Conservation (phyloP, 2,329 filamentous ascomycete genomes). For the Talaromyces islandicus region DNA sequence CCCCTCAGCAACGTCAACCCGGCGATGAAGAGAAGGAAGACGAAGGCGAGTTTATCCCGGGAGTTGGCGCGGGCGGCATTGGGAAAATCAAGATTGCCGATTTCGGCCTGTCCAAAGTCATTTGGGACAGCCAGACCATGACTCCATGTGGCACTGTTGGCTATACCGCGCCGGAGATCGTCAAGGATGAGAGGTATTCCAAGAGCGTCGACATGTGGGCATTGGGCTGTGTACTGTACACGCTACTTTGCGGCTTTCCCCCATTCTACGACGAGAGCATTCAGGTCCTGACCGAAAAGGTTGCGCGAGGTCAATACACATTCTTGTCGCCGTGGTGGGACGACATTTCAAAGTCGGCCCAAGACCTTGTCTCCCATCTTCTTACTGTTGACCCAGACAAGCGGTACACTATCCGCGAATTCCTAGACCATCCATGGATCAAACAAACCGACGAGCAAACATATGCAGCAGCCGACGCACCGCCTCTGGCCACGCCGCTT, state of each 20-base stretch:
- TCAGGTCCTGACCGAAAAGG: conserved; percentile 93
- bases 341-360: conserved; percentile 89
- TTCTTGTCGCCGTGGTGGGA: conserved; percentile 99
- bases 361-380: conserved; percentile 89
- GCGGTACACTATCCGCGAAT: conserved; percentile 87
- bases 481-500: conserved; percentile 64
- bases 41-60: conserved; percentile 84
- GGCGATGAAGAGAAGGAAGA: conserved; percentile 97
- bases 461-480: conserved; percentile 61
- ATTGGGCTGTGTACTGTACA: conserved; percentile 92
- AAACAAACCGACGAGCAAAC: conserved; percentile 63
- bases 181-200: conserved; percentile 97
- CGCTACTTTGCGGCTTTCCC: conserved; percentile 91
- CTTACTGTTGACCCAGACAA: conserved; percentile 92
- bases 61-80: conserved; percentile 81
- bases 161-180: conserved; percentile 96
- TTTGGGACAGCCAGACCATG: conserved; percentile 98
- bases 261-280: conserved; percentile 99
- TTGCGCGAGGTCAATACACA: conserved; percentile 91
- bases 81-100: conserved; percentile 96
- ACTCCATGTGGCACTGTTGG: conserved; percentile 98
- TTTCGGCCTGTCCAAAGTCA: conserved; percentile 94
- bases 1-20: conserved; percentile 71
- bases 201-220: conserved; percentile 99
- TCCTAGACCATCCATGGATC: conserved; percentile 93